A percentile compares a stretch with the other conserved stretches of the same genome.
phyloP scores from a whole-genome alignment of 208 protist genomes.

The Trypanosoma cruzi region DNA sequence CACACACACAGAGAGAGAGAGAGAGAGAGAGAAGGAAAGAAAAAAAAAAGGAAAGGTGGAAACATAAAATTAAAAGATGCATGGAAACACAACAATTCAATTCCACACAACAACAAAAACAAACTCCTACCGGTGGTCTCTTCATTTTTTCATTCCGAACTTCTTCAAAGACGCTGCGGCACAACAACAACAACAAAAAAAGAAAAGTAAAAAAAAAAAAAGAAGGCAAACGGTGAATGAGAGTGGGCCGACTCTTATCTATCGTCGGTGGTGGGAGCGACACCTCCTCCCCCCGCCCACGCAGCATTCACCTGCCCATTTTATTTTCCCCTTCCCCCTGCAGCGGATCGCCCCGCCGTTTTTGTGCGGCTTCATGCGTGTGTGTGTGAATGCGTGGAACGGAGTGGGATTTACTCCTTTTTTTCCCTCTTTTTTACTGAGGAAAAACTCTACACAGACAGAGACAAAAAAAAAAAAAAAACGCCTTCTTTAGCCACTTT shows the following conservation, averaged over 20 bases:
- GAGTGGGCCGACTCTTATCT: not conserved
- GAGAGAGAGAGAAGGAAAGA: no score
- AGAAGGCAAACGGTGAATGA: not conserved
- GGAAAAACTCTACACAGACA: not conserved
- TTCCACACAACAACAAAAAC: not conserved
- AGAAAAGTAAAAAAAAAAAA: no score
- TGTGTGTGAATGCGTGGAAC: no score
- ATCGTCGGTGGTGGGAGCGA: no score
- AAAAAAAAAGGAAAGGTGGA: not conserved
- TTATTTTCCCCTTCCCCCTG: not conserved
- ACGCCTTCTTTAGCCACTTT: not conserved
- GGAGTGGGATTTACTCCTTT: not conserved
- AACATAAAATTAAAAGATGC: not conserved
- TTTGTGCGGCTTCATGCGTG: not conserved
- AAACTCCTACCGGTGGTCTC: not conserved
- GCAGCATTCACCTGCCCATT: not conserved
- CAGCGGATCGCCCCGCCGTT: no score
- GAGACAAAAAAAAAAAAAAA: conserved; percentile 2
- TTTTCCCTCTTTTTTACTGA: not conserved
- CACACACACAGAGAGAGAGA: no score
- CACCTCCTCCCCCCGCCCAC: not conserved
- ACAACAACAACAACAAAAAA: no score
- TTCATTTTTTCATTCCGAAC: not conserved
- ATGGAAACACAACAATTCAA: not conserved
- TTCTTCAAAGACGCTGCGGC: not conserved